Percentiles rank a stretch among this genome's conserved stretches.
Conservation (phyloP, 177 flowering plant species). For the Tripterygium wilfordii region DNA sequence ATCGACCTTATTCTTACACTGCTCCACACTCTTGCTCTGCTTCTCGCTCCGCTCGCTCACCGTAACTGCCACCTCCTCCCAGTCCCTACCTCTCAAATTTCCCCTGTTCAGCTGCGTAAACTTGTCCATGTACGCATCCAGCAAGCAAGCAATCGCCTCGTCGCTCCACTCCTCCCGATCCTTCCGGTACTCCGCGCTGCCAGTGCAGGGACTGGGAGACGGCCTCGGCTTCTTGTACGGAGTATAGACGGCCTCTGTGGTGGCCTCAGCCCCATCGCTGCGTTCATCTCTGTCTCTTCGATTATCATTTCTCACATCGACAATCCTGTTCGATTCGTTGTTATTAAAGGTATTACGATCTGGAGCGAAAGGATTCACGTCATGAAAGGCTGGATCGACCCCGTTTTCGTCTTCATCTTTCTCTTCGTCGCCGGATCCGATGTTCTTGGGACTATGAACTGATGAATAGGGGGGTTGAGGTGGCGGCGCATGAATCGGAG, state of each 20-base stretch:
- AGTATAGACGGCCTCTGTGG: slow-evolving; percentile 9
- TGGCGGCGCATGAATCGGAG: slow-evolving; percentile 21
- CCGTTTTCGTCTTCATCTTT: slow-evolving; percentile 17
- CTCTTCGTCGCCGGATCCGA: slow-evolving; percentile 15
- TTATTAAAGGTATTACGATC: slow-evolving; percentile 22
- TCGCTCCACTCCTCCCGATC: slow-evolving; percentile 52
- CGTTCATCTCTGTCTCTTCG: slow-evolving; percentile 50
- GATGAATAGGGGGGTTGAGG: too few species aligned
- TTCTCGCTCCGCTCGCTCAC: slow-evolving; percentile 21
- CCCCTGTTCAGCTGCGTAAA: slow-evolving; percentile 76
- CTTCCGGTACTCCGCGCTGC: slow-evolving; percentile 23
- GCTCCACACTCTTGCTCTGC: slow-evolving; percentile 78
- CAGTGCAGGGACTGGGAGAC: slow-evolving; percentile 19
- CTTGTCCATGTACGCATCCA: slow-evolving; percentile 82
- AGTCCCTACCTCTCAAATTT: slow-evolving; percentile 86
- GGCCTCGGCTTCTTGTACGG: slow-evolving; percentile 34
- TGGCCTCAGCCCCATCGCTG: slow-evolving; percentile 44
- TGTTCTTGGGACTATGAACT: too few species aligned
- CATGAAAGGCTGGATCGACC: slow-evolving; percentile 15
- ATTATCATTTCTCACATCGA: slow-evolving; percentile 25
- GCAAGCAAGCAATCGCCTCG: slow-evolving; percentile 34
- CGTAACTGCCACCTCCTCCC: slow-evolving; percentile 82
- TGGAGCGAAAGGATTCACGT: slow-evolving; percentile 1
- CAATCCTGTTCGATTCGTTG: slow-evolving; percentile 15
- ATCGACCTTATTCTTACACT: slow-evolving; percentile 94